Evolutionary conservation across 345 rosid species (phyloP), one percentile per base, ranked within the genome.

Genomic region (Leavenworthia alabamica): DNA sequence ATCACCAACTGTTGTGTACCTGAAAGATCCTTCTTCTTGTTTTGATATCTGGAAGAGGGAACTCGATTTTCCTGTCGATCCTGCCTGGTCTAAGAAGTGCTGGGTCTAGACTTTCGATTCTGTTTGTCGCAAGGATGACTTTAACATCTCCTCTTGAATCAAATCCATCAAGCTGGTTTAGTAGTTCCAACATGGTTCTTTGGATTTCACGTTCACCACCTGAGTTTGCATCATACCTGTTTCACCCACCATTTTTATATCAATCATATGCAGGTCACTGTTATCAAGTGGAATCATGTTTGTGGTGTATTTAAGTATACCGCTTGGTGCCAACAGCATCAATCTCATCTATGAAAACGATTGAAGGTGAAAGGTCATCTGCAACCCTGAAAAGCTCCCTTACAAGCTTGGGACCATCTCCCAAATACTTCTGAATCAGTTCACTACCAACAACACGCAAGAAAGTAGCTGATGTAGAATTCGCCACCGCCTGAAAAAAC

Each of bases 191-290:
- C 99, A 93, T 93, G 16, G 97, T 89, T 78, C 99, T 82, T 73
- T 93, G 99, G 49, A 93, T 93, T 73, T 89, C 97, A 67, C 96
- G 94, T 52, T 93, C 97, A 44, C 96, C 97, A 40, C 99, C 99
- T 33, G 99, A 89, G 80, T 86, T 81, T 19, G 96, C 96, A 66
- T 93, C 96, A 26, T 93, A 93, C 78, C 97, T 89, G 28, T 68
- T 17, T 20, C 22, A 20, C 1, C 22, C 22, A 20, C 22, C 22
- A 20, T 20, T 20, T 20, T 20, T 27, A 11, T 16, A 51, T 23
- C 39, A 46, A 31, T 10, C 8, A 15, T 13, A 55, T 17, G 33
- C 15, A 2, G 26, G 10, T 15, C 27, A 11, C 6, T 17, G 41
- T 11, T 10, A 27, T 8, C 2, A 13, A 33, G 4, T 32, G 2